These are phyloP conservation scores for Daldinia eschscholtzii DNA, from an alignment of 2,329 filamentous ascomycete genomes.

Conservation along the genomic window DNA sequence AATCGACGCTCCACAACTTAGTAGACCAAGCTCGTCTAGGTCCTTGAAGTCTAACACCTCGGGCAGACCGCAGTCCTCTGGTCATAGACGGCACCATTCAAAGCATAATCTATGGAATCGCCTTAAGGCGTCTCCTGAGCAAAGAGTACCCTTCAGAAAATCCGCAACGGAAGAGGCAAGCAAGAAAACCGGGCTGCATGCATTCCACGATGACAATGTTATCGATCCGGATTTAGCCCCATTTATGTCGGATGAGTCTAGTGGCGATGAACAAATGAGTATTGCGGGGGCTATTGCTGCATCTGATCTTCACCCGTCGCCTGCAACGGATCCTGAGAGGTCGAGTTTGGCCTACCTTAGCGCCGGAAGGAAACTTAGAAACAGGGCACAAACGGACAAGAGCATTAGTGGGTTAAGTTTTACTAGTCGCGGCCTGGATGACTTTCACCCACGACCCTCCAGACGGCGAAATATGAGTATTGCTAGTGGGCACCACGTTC, in stretches of 20 bases:
- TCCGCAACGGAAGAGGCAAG: slow-evolving; percentile 74
- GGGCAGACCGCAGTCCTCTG: slow-evolving; percentile 79
- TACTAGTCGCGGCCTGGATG: slow-evolving; percentile 76
- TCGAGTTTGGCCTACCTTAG: slow-evolving; percentile 78
- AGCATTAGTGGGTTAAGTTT: slow-evolving; percentile 78
- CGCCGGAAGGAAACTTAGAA: slow-evolving; percentile 79
- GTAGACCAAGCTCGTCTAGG: slow-evolving; percentile 92
- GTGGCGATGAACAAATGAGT: slow-evolving; percentile 90
- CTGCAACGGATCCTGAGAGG: slow-evolving; percentile 80
- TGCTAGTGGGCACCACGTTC: slow-evolving; percentile 78
- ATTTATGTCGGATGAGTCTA: slow-evolving; percentile 96
- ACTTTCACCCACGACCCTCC: slow-evolving; percentile 71
- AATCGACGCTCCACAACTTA: slow-evolving; percentile 85
- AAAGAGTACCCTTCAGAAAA: slow-evolving; percentile 89
- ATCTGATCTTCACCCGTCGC: slow-evolving; percentile 68
- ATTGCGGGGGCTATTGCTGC: slow-evolving; percentile 83
- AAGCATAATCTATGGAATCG: slow-evolving; percentile 85
- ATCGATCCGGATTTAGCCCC: slow-evolving; percentile 96
- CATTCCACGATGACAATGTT: slow-evolving; percentile 98
- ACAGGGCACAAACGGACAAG: slow-evolving; percentile 77
- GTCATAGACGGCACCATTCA: slow-evolving; percentile 88
- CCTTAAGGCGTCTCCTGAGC: slow-evolving; percentile 78
- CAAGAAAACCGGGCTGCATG: slow-evolving; percentile 77
- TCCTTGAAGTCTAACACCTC: slow-evolving; percentile 81
- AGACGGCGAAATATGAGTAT: slow-evolving; percentile 87